These are phyloP conservation scores for Pseudoneurospora amorphoporcata DNA, from an alignment of 495 filamentous ascomycete species.

Conservation along the genomic window DNA sequence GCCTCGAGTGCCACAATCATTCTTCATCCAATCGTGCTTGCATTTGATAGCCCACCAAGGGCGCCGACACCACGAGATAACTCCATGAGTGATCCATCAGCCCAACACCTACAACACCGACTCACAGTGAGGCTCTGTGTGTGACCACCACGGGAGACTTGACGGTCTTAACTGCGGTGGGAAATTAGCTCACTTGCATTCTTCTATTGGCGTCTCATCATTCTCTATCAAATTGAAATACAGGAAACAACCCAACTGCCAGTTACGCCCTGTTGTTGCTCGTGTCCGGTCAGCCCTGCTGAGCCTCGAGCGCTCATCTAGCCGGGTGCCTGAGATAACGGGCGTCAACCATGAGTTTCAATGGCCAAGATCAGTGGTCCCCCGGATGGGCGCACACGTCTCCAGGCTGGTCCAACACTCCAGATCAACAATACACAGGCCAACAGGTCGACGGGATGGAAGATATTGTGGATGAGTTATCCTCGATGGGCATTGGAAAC, in stretches of 20 bases:
- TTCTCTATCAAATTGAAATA: not conserved
- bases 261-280: not conserved
- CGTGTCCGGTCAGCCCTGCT: not conserved
- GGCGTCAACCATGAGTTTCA: not conserved
- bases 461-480: not conserved
- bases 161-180: not conserved
- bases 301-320: not conserved
- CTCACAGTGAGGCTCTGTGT: not conserved
- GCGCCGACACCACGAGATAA: not conserved
- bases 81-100: not conserved
- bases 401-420: not conserved
- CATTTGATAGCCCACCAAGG: not conserved
- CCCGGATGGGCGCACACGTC: not conserved
- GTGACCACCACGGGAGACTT: not conserved
- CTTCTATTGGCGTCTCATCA: not conserved
- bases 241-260: not conserved
- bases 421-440: not conserved
- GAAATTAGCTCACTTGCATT: not conserved
- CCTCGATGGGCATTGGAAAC: not conserved
- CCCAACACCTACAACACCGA: not conserved
- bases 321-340: not conserved
- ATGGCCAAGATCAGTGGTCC: not conserved
- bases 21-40: not conserved
- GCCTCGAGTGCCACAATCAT: not conserved
- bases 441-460: slow-evolving; percentile 3